Evolutionary conservation across 495 filamentous ascomycete species (phyloP).

Genomic region (Aspergillus indologenus): DNA sequence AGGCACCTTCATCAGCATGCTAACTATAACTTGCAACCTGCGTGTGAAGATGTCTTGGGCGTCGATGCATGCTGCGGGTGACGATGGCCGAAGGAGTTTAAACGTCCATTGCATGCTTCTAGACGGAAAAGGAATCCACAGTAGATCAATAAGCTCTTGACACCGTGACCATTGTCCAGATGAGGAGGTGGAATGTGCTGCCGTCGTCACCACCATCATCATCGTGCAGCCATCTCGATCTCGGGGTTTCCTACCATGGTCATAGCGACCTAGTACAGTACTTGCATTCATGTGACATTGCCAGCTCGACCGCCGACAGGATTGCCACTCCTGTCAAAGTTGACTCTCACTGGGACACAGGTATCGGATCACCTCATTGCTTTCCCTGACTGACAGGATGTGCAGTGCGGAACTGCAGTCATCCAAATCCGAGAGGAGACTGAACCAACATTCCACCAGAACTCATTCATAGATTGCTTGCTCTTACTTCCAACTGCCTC

Average conservation of each 20-base stretch:
- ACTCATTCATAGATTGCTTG: too few species aligned
- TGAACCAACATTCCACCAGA: too few species aligned
- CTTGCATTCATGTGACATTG: not conserved
- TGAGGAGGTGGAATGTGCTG: not conserved
- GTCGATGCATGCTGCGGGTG: not conserved
- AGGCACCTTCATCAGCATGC: too few species aligned
- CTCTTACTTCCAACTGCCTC: not conserved
- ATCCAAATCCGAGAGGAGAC: too few species aligned
- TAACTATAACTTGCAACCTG: too few species aligned
- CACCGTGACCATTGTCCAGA: not conserved
- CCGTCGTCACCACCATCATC: not conserved
- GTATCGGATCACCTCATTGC: too few species aligned
- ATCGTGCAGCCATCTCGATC: not conserved
- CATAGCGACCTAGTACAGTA: not conserved
- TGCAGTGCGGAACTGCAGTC: too few species aligned
- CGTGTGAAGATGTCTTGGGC: not conserved
- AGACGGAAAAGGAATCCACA: not conserved
- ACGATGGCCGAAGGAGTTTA: not conserved
- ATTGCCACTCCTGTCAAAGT: not conserved
- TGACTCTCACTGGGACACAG: too few species aligned
- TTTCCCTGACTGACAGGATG: too few species aligned
- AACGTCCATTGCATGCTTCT: not conserved
- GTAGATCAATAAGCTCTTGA: not conserved
- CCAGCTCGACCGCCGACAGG: not conserved
- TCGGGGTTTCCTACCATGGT: not conserved